phyloP scores from a whole-genome alignment of 1,284 basidiomycete genomes.

The Microbotryum intermedium region DNA sequence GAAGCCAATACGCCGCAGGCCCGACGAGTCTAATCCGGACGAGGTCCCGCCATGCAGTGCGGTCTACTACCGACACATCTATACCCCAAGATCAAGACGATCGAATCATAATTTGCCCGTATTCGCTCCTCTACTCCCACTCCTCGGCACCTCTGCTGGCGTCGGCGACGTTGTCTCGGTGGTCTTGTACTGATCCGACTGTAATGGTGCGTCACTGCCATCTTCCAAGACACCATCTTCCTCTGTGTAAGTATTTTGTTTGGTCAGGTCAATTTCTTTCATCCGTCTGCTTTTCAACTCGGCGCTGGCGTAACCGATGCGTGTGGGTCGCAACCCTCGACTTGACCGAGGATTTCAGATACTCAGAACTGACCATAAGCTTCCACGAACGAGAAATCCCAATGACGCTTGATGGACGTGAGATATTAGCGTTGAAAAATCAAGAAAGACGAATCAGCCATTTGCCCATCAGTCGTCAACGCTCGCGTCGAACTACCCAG shows the following conservation, averaged over 20 bases:
- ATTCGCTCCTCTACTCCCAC: too few species aligned
- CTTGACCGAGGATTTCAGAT: background rate
- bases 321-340: conserved; percentile 22
- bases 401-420: conserved; percentile 7
- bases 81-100: too few species aligned
- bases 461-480: background rate
- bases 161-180: conserved; percentile 8
- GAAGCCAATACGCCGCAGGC: too few species aligned
- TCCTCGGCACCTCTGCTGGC: conserved; percentile 3
- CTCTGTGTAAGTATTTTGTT: background rate
- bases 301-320: too few species aligned
- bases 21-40: too few species aligned
- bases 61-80: too few species aligned
- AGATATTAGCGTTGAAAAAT: background rate
- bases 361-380: background rate
- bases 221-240: conserved; percentile 27
- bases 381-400: conserved; percentile 28
- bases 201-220: conserved; percentile 4
- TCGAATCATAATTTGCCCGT: too few species aligned
- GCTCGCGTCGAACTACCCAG: background rate
- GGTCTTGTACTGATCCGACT: conserved; percentile 24
- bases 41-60: too few species aligned
- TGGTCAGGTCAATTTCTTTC: too few species aligned
- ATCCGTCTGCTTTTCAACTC: too few species aligned
- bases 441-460: background rate